phyloP scores from a whole-genome alignment of 768 basidiomycete genomes.

The Pleurotus tuber-regium region DNA sequence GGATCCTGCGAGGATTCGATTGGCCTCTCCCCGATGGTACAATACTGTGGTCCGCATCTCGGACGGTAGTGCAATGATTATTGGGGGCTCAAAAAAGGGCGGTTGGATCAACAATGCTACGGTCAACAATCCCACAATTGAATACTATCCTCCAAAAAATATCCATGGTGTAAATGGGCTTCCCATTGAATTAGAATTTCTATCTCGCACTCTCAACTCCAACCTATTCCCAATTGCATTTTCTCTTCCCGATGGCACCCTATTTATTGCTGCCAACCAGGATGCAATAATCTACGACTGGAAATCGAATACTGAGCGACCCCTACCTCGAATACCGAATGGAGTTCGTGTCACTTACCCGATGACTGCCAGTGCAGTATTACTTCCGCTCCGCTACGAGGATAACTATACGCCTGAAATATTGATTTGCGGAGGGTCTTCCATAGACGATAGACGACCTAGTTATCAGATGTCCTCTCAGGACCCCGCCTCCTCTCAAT shows the following conservation, averaged over 20 bases:
- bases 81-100: slow-evolving; percentile 78
- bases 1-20: slow-evolving; percentile 57
- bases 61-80: slow-evolving; percentile 82
- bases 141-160: slow-evolving; percentile 80
- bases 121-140: slow-evolving; percentile 77
- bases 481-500: slow-evolving; percentile 71
- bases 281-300: slow-evolving; percentile 83
- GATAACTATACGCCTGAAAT: slow-evolving; percentile 67
- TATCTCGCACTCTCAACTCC: slow-evolving; percentile 72
- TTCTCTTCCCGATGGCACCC: slow-evolving; percentile 60
- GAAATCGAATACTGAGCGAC: slow-evolving; percentile 55
- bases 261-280: slow-evolving; percentile 77
- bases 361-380: slow-evolving; percentile 71
- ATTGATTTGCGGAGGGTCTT: slow-evolving; percentile 76
- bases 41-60: slow-evolving; percentile 64
- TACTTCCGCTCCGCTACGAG: slow-evolving; percentile 66
- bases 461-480: slow-evolving; percentile 68
- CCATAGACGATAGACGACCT: slow-evolving; percentile 55
- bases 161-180: slow-evolving; percentile 66
- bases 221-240: slow-evolving; percentile 83
- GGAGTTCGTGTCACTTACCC: slow-evolving; percentile 82
- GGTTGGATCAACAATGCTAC: slow-evolving; percentile 87
- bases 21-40: slow-evolving; percentile 84
- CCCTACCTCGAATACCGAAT: slow-evolving; percentile 70
- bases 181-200: slow-evolving; percentile 60